Conservation (phyloP, 768 basidiomycete species). For the Rhodocollybia butyracea region DNA sequence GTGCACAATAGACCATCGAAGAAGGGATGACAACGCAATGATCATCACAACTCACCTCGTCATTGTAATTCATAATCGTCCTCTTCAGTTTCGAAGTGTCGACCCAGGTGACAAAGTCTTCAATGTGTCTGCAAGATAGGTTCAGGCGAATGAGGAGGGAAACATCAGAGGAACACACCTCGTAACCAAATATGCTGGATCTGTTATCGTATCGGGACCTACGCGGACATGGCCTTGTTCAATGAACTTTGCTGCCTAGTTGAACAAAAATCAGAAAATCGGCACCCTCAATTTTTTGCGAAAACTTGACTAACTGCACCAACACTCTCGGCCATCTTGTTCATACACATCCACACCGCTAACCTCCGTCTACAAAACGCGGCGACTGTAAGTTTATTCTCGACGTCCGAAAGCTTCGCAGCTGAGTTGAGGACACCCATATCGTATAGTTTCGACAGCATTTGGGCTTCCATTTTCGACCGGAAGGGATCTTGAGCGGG, state of each 20-base stretch:
- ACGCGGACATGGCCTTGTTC: constrained; percentile 98
- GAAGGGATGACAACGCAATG: no score
- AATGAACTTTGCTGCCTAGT: constrained; percentile 93
- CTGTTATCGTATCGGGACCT: constrained; percentile 92
- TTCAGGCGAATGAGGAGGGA: constrained; percentile 1
- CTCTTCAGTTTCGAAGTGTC: constrained; percentile 96
- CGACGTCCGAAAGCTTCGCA: constrained; percentile 90
- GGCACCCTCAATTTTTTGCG: no score
- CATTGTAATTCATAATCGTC: constrained; percentile 94
- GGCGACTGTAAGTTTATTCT: constrained; percentile 87
- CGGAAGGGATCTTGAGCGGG: constrained; percentile 90
- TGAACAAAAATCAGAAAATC: background rate
- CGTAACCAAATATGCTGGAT: constrained; percentile 94
- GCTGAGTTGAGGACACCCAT: constrained; percentile 87
- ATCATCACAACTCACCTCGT: constrained; percentile 77
- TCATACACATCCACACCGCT: constrained; percentile 88
- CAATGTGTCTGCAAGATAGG: constrained; percentile 70
- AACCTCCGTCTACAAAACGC: constrained; percentile 91
- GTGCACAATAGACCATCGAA: no score
- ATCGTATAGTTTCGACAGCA: constrained; percentile 95
- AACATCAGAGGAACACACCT: constrained; percentile 42
- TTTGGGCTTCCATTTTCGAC: constrained; percentile 74
- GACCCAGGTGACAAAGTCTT: constrained; percentile 99
- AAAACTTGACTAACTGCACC: constrained; percentile 65
- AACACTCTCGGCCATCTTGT: constrained; percentile 95